Evolutionary conservation across 305 asterid species (phyloP).

Genomic region (Plantago rigida): DNA sequence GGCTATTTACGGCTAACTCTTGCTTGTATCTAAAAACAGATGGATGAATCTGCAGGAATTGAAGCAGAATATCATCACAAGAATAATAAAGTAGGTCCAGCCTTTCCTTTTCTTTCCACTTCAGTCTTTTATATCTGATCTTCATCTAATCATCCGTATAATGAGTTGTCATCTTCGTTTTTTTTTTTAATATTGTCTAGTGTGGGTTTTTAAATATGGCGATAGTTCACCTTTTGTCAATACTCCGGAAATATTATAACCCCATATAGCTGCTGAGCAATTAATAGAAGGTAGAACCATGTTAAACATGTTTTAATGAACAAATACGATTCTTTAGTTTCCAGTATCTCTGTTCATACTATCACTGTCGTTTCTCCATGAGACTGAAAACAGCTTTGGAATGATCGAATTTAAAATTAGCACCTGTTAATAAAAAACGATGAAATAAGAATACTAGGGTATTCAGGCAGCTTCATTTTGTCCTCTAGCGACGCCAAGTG

Average conservation of each 20-base stretch:
- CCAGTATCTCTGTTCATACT: neutral
- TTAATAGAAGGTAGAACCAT: neutral
- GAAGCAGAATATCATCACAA: constrained; percentile 97
- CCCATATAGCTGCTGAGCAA: neutral
- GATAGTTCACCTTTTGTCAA: neutral
- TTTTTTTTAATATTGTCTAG: constrained; percentile 12
- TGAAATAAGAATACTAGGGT: neutral
- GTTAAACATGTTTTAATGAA: neutral
- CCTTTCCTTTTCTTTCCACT: constrained; percentile 20
- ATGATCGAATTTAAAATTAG: neutral
- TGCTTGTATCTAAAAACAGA: constrained; percentile 44
- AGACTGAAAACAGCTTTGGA: neutral
- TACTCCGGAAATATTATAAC: too few species aligned
- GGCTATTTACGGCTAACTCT: constrained; percentile 17
- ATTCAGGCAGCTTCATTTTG: too few species aligned
- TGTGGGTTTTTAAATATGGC: neutral
- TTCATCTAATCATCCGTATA: constrained; percentile 10
- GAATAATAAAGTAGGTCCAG: constrained; percentile 61
- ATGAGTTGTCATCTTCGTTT: neutral
- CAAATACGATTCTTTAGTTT: too few species aligned
- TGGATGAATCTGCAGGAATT: constrained; percentile 96
- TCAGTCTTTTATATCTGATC: constrained; percentile 14
- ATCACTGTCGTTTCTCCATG: neutral
- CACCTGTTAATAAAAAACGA: neutral
- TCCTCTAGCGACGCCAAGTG: neutral